These are phyloP conservation scores for Trichophyton simii DNA, from an alignment of 2,329 filamentous ascomycete genomes.

Conservation along the genomic window DNA sequence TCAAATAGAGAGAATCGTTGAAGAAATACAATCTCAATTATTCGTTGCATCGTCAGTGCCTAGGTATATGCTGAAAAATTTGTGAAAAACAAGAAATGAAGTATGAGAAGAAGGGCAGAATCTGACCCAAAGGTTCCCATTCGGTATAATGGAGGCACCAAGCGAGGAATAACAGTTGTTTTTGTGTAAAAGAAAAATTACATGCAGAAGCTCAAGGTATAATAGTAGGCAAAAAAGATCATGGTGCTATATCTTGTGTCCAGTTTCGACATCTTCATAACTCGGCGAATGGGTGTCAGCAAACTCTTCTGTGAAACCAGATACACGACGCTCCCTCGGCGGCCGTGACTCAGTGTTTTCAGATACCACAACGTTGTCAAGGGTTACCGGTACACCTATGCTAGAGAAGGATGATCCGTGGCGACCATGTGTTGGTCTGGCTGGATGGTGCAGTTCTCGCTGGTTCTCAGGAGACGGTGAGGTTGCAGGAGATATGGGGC, in stretches of 20 bases:
- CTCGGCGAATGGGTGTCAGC: slow-evolving; percentile 3
- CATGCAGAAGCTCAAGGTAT: neutral
- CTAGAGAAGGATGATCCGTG: slow-evolving; percentile 14
- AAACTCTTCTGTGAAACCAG: slow-evolving; percentile 14
- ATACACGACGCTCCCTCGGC: slow-evolving; percentile 10
- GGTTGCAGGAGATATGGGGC: slow-evolving; percentile 12
- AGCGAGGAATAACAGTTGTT: neutral
- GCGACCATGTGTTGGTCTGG: slow-evolving; percentile 8
- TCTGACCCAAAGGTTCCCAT: neutral
- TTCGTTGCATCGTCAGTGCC: neutral
- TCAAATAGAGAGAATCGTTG: neutral
- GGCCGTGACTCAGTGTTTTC: slow-evolving; percentile 8
- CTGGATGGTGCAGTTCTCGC: slow-evolving; percentile 1
- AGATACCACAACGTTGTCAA: slow-evolving; percentile 7
- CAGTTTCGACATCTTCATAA: slow-evolving; percentile 2
- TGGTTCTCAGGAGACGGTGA: slow-evolving; percentile 11
- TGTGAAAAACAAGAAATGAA: neutral
- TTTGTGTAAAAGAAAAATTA: neutral
- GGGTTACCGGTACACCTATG: slow-evolving; percentile 9
- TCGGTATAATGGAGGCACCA: neutral
- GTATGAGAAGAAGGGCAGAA: neutral
- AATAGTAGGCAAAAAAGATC: neutral
- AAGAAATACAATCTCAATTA: neutral
- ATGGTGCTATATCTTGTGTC: neutral
- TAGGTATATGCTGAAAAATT: neutral